Conservation (phyloP, 2,329 filamentous ascomycete genomes). For the Phialemonium atrogriseum region DNA sequence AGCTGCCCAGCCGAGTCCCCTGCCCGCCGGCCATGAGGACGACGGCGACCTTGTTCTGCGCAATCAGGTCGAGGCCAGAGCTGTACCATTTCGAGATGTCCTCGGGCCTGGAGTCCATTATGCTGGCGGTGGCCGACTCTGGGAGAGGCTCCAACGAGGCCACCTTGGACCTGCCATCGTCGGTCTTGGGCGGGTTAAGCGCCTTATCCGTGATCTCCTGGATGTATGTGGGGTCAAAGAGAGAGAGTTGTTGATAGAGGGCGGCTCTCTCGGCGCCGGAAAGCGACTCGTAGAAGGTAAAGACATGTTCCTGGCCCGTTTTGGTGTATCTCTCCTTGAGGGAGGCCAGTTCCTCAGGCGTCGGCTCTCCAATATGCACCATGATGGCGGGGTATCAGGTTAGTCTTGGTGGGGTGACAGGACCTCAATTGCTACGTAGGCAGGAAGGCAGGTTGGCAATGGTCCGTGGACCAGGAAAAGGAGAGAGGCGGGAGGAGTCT, state of each 20-base stretch:
- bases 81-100: conserved; percentile 82
- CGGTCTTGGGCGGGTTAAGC: conserved; percentile 64
- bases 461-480: no score
- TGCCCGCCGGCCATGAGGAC: conserved; percentile 97
- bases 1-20: conserved; percentile 89
- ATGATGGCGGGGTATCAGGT: conserved; percentile 24
- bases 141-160: conserved; percentile 76
- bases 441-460: no score
- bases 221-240: conserved; percentile 79
- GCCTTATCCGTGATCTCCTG: conserved; percentile 79
- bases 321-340: conserved; percentile 66
- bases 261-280: conserved; percentile 61
- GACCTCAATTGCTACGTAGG: no score
- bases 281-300: conserved; percentile 81
- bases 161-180: conserved; percentile 38
- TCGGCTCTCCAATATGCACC: no score
- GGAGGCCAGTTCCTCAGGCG: conserved; percentile 55
- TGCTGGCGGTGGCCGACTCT: conserved; percentile 75
- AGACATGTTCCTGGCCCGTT: conserved; percentile 73
- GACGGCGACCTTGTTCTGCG: conserved; percentile 69
- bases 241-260: conserved; percentile 73
- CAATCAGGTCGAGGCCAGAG: conserved; percentile 70
- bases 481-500: no score
- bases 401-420: no score
- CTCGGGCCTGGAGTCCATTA: conserved; percentile 75